Evolutionary conservation across 2,329 filamentous ascomycete genomes (phyloP), one percentile per base, ranked within the genome.

Genomic region (Calonectria ilicicola): DNA sequence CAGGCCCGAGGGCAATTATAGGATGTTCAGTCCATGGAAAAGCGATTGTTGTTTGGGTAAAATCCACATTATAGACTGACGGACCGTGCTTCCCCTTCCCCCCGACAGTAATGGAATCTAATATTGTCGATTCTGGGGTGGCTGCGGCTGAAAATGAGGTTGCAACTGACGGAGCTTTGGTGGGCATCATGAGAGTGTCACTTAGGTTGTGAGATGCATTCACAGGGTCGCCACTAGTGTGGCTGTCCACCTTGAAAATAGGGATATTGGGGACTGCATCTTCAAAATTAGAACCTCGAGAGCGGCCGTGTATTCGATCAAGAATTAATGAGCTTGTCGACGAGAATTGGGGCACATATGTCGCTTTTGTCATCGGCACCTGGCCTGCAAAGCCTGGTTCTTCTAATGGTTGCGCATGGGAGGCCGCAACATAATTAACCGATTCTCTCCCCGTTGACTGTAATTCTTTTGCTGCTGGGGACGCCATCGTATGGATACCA

Each of bases 311-410:
- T 6, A 83, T 76, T 23, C 80, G 80, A 23, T 74, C 72, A 38
- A 84, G 63, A 42, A 84, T 82, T 65, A 77, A 67, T 9, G 75
- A 72, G 7, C 70, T 77, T 44, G 79, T 72, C 9, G 76, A 72
- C 35, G 80, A 75, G 73, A 84, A 84, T 40, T 84, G 83, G 8
- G 76, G 77, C 6, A 74, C 72, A 67, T 84, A 84, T 23, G 80
- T 53, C n/a, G 56, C n/a, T 51, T 67, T 72, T 26, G 72, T 58
- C 21, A 19, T 65, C 35, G 49, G 44, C 14, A 56, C 51, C 64
- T 19, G 32, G 17, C 23, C 32, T 38, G 63, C 23, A 15, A 64
- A 9, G 14, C 26, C 12, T 23, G 42, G 6, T 21, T 12, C 49
- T 17, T 64, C 58, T 35, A 32, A n/a, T 27, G 42, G n/a, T 4